A percentile compares a stretch with the other conserved stretches of the same genome.
phyloP scores from a whole-genome alignment of 495 filamentous ascomycete genomes.

The Xanthoparmelia taractica region DNA sequence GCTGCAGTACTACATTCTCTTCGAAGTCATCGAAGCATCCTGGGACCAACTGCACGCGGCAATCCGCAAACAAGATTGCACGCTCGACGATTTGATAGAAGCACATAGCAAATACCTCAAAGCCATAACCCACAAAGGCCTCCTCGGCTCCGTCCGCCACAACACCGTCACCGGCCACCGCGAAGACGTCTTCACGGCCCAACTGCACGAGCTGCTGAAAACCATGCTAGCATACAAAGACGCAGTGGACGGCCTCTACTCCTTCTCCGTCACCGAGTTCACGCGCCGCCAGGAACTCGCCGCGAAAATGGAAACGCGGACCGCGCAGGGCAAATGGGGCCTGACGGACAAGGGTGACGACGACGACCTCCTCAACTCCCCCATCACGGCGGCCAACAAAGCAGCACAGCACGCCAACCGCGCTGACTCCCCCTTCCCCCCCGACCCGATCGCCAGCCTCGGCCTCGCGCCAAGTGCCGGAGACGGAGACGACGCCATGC shows the following conservation, averaged over 20 bases:
- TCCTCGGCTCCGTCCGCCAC: slow-evolving; percentile 59
- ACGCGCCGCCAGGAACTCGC: slow-evolving; percentile 78
- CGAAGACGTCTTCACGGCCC: slow-evolving; percentile 78
- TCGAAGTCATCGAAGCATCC: slow-evolving; percentile 92
- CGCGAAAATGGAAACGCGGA: slow-evolving; percentile 61
- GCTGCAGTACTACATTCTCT: slow-evolving; percentile 94
- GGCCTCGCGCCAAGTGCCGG: slow-evolving; percentile 30
- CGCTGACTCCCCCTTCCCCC: slow-evolving; percentile 32
- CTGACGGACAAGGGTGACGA: slow-evolving; percentile 43
- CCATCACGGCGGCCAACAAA: slow-evolving; percentile 15
- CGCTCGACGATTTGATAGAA: slow-evolving; percentile 87
- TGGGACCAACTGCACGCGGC: slow-evolving; percentile 82
- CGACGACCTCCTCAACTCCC: slow-evolving; percentile 27
- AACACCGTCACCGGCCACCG: slow-evolving; percentile 41
- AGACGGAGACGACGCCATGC: slow-evolving; percentile 49
- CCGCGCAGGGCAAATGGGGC: slow-evolving; percentile 53
- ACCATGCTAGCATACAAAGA: slow-evolving; percentile 92
- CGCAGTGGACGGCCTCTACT: slow-evolving; percentile 88
- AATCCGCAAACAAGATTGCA: slow-evolving; percentile 72
- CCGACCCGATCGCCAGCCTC: slow-evolving; percentile 25
- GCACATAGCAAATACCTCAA: slow-evolving; percentile 88
- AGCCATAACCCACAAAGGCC: slow-evolving; percentile 91
- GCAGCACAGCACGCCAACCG: slow-evolving; percentile 18
- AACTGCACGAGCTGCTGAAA: slow-evolving; percentile 86
- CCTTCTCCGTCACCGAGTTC: slow-evolving; percentile 87